phyloP scores from a whole-genome alignment of 768 basidiomycete genomes.

The Kondoa subrosea region DNA sequence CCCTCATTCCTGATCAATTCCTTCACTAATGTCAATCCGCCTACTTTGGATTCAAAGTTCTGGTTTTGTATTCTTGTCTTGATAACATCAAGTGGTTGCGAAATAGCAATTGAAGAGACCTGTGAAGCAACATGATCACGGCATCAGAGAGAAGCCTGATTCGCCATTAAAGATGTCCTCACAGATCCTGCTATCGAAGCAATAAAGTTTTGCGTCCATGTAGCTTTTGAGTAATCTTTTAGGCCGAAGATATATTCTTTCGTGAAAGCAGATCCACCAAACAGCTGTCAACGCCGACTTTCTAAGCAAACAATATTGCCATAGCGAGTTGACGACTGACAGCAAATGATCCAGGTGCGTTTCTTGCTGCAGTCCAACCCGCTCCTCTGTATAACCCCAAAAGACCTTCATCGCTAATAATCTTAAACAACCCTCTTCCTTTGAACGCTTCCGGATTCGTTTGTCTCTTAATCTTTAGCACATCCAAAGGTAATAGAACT shows the following conservation, averaged over 20 bases:
- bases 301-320: too few relatives aligned
- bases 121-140: background rate
- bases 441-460: constrained; percentile 93
- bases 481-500: constrained; percentile 89
- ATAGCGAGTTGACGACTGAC: constrained; percentile 47
- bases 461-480: constrained; percentile 95
- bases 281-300: constrained; percentile 49
- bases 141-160: background rate
- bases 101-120: constrained; percentile 84
- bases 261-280: constrained; percentile 84
- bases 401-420: constrained; percentile 71
- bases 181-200: constrained; percentile 76
- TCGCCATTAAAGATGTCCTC: background rate
- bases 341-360: constrained; percentile 88
- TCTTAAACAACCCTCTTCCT: constrained; percentile 72
- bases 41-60: constrained; percentile 50
- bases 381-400: constrained; percentile 85
- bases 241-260: constrained; percentile 87
- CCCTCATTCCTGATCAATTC: constrained; percentile 83
- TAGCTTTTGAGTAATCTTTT: constrained; percentile 79
- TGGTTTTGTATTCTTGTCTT: constrained; percentile 96
- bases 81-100: constrained; percentile 85
- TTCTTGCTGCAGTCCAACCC: constrained; percentile 92
- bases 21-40: constrained; percentile 59
- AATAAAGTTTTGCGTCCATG: constrained; percentile 92